Conservation (phyloP, 768 basidiomycete species). For the Gymnopilus junonius region DNA sequence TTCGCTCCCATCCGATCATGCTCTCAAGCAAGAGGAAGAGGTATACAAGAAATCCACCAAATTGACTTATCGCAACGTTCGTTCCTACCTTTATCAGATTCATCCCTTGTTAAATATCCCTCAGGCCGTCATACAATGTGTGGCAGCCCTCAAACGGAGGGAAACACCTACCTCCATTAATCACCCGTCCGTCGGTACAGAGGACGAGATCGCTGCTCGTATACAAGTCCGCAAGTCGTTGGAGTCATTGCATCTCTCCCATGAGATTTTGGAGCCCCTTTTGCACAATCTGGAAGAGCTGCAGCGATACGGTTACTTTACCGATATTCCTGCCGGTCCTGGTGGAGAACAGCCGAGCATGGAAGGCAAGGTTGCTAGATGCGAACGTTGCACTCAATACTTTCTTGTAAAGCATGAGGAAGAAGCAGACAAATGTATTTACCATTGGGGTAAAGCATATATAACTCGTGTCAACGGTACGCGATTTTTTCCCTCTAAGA, state of each 20-base stretch:
- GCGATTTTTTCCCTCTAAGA: constrained; percentile 19
- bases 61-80: constrained; percentile 82
- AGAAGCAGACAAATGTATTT: constrained; percentile 65
- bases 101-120: background rate
- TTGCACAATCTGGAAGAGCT: constrained; percentile 63
- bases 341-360: constrained; percentile 70
- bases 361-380: constrained; percentile 65
- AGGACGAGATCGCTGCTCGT: constrained; percentile 61
- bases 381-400: constrained; percentile 77
- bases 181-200: constrained; percentile 82
- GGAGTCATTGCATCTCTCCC: constrained; percentile 56
- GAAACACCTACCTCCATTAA: constrained; percentile 56
- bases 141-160: constrained; percentile 53
- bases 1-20: constrained; percentile 73
- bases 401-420: constrained; percentile 70
- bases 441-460: constrained; percentile 82
- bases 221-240: constrained; percentile 58
- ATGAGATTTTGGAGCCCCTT: constrained; percentile 56
- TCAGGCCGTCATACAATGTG: constrained; percentile 56
- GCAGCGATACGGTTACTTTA: constrained; percentile 70
- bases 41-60: constrained; percentile 77
- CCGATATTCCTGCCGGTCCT: constrained; percentile 64
- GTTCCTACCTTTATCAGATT: constrained; percentile 20
- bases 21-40: constrained; percentile 81
- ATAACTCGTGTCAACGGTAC: constrained; percentile 68